A percentile compares a stretch with the other conserved stretches of the same genome.
Evolutionary conservation across 23 red algal species (phyloP).

Genomic region (Gracilaria vermiculophylla): DNA sequence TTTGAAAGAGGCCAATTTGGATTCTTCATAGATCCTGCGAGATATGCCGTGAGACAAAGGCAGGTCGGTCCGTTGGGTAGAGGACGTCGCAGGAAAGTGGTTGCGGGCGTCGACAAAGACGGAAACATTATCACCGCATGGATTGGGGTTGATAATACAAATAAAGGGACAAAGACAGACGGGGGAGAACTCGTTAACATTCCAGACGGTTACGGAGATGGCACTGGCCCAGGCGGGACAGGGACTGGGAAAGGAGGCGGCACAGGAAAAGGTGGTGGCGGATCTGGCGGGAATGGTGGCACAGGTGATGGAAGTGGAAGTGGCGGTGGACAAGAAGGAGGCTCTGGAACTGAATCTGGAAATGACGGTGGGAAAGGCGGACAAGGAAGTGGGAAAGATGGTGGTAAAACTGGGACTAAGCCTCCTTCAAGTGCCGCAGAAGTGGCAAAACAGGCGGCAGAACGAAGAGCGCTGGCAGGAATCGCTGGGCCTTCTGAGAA

Average conservation of each 20-base stretch:
- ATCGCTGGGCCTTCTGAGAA: neutral
- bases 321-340: conserved; percentile 18
- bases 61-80: conserved; percentile 76
- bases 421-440: conserved; percentile 41
- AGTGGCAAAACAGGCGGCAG: conserved; percentile 66
- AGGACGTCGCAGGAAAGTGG: conserved; percentile 75
- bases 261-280: conserved; percentile 8
- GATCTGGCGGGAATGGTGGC: neutral
- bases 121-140: conserved; percentile 91
- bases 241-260: conserved; percentile 44
- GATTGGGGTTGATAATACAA: conserved; percentile 81
- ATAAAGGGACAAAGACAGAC: conserved; percentile 54
- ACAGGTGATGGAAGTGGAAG: conserved; percentile 28
- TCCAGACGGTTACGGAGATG: conserved; percentile 76
- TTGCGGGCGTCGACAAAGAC: conserved; percentile 89
- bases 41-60: conserved; percentile 85
- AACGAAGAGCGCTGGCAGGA: conserved; percentile 37
- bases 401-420: neutral
- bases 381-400: conserved; percentile 11
- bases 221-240: conserved; percentile 43
- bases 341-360: neutral
- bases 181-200: conserved; percentile 77
- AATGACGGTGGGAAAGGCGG: conserved; percentile 25
- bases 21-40: conserved; percentile 92
- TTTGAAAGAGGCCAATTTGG: conserved; percentile 90